Evolutionary conservation across 23 red algal species (phyloP), one percentile per base, ranked within the genome.

Genomic region (Agarophyton chilense): DNA sequence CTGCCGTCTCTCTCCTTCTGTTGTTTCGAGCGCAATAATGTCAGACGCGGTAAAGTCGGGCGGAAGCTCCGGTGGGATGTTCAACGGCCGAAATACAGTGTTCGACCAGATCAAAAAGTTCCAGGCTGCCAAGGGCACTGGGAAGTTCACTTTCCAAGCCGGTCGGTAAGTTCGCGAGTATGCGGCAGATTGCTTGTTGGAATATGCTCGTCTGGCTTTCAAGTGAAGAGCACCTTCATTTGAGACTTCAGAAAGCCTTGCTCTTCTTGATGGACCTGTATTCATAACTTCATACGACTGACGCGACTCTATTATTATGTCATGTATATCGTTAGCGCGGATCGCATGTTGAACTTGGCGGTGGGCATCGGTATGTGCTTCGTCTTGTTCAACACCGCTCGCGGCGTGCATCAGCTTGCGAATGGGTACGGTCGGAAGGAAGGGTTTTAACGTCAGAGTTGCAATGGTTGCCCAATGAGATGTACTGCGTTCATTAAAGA

Each of bases 61-160:
- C 52, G 73, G 73, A 29, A 50, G 40, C 52, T 32, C 73, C 25
- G 44, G 46, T 5, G 44, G 44, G 17, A 85, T 68, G 45, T 51
- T 72, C 8, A 68, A 31, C 81, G 64, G 61, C 2, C 38, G 18
- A 72, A 88, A 73, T 46, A 75, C 50, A 66, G 83, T 88, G 25
- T 43, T 33, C 28, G 45, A 88, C 24, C 40, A 71, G 44, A 88
- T 88, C 71, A 54, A 64, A 32, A 43, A 25, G 56, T 77, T 88
- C 67, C 83, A 74, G 64, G 83, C 83, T 9, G 58, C 83, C 13
- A 88, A 88, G 51, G 40, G 62, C 36, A 88, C 83, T 4, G 83
- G 83, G 36, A 88, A 88, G 39, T 88, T 88, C 24, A 88, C 83
- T 12, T 88, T 88, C 62, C 64, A 88, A 34, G 83, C 83, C 18